phyloP scores from a whole-genome alignment of 2,329 filamentous ascomycete species.

The Lecanicillium sp. region DNA sequence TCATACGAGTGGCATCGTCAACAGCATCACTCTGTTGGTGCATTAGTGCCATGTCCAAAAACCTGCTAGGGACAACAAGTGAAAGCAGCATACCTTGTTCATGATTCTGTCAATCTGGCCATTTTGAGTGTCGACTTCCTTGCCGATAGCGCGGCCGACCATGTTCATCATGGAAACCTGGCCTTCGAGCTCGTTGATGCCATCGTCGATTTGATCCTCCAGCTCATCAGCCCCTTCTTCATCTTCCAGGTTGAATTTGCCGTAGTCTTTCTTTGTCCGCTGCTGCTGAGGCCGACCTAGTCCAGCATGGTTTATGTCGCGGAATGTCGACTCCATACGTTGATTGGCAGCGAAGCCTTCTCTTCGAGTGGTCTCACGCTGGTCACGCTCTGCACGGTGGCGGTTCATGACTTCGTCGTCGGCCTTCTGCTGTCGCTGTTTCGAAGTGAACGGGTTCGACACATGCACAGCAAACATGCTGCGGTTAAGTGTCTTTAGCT shows the following conservation, averaged over 20 bases:
- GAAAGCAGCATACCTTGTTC: slow-evolving; percentile 53
- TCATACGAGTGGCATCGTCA: slow-evolving; percentile 73
- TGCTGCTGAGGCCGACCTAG: slow-evolving; percentile 18
- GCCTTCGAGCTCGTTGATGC: slow-evolving; percentile 56
- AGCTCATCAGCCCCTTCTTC: slow-evolving; percentile 45
- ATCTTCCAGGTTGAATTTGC: slow-evolving; percentile 72
- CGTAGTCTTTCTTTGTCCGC: slow-evolving; percentile 31
- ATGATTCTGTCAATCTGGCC: slow-evolving; percentile 66
- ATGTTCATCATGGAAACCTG: slow-evolving; percentile 65
- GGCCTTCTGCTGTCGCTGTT: slow-evolving; percentile 51
- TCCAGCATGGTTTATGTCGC: slow-evolving; percentile 25
- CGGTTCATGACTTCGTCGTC: slow-evolving; percentile 64
- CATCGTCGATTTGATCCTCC: slow-evolving; percentile 47
- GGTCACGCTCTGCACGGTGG: slow-evolving; percentile 55
- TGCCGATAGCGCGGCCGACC: slow-evolving; percentile 64
- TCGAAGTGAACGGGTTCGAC: slow-evolving; percentile 67
- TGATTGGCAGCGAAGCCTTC: slow-evolving; percentile 43
- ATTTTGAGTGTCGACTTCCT: slow-evolving; percentile 72
- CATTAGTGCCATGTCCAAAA: slow-evolving; percentile 19
- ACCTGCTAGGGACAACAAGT: neutral
- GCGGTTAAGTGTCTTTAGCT: slow-evolving; percentile 76
- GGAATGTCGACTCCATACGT: slow-evolving; percentile 44
- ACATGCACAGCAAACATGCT: slow-evolving; percentile 88
- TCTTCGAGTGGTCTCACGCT: slow-evolving; percentile 52
- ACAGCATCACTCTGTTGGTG: slow-evolving; percentile 64